Evolutionary conservation across 2,329 filamentous ascomycete species (phyloP), one percentile per base, ranked within the genome.

Genomic region (Aureobasidium sp.): DNA sequence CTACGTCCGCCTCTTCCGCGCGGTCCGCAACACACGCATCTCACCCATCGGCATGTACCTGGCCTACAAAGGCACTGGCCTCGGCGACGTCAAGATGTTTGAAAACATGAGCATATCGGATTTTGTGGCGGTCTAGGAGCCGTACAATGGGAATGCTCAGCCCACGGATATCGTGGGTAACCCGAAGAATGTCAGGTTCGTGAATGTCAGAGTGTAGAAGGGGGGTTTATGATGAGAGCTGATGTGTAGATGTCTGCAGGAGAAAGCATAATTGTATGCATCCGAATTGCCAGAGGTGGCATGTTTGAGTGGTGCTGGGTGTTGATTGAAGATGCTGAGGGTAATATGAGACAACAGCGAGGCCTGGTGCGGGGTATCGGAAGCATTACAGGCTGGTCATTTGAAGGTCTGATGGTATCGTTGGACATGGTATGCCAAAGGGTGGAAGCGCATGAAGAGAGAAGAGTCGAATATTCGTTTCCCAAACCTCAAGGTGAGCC

Each of bases 61-160:
- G 7, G 56, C 56, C 22, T 57, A 57, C 50, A 57, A 57, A 21
- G 38, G 45, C 29, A 55, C 47, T 14, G 56, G 56, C n/a, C 48
- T 55, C 24, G 54, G 53, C 11, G 56, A 57, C 12, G 32, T 45
- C 30, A 54, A 54, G 21, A 40, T 49, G 37, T 50, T 57, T 22
- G 53, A 48, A 24, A 54, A 54, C 17, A 54, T 57, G 48, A 57
- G 53, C 40, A 57, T 57, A 35, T 49, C 41, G 2, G 56, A 57
- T 29, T 57, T 57, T 39, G 56, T 57, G 7, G 53, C 53, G 24
- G 50, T 57, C 14, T 57, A 50, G 56, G 51, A 54, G 37, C 56
- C 56, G 2, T 57, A 57, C 44, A 57, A 57, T 22, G 52, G 39
- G 12, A 55, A 55, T 16, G 37, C 25, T 16, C 37, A 34, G 22